These are phyloP conservation scores for Chaetomium tenue DNA, from an alignment of 495 filamentous ascomycete genomes.

Conservation along the genomic window DNA sequence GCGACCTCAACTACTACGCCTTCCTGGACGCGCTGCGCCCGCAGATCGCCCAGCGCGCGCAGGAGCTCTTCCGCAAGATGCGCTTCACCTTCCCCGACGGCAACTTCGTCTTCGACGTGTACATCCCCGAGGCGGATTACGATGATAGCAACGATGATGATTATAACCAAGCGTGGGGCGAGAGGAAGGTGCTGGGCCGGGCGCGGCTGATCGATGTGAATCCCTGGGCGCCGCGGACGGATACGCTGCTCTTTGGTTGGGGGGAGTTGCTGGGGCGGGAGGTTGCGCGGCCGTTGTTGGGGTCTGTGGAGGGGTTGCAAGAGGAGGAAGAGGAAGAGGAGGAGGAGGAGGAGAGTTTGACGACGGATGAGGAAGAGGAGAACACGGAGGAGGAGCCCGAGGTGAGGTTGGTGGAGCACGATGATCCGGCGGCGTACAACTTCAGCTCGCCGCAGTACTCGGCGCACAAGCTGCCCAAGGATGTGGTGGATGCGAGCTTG, in stretches of 20 bases:
- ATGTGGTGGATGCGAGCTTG: slow-evolving; percentile 87
- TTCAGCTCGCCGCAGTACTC: slow-evolving; percentile 87
- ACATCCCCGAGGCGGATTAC: slow-evolving; percentile 71
- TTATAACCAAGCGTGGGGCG: neutral
- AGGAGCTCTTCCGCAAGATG: slow-evolving; percentile 70
- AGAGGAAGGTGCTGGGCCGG: slow-evolving; percentile 39
- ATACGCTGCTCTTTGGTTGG: slow-evolving; percentile 89
- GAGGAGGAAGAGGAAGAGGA: slow-evolving; percentile 40
- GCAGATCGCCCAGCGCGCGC: slow-evolving; percentile 59
- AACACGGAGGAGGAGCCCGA: slow-evolving; percentile 65
- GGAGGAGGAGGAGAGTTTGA: slow-evolving; percentile 20
- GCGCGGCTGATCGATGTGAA: slow-evolving; percentile 94
- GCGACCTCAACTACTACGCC: slow-evolving; percentile 85
- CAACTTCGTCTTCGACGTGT: slow-evolving; percentile 86
- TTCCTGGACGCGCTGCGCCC: slow-evolving; percentile 69
- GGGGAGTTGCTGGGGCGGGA: slow-evolving; percentile 73
- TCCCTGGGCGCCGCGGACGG: slow-evolving; percentile 88
- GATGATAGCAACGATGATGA: slow-evolving; percentile 44
- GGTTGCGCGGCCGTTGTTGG: slow-evolving; percentile 52
- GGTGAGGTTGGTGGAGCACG: slow-evolving; percentile 73
- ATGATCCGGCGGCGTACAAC: slow-evolving; percentile 82
- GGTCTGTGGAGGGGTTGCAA: slow-evolving; percentile 33
- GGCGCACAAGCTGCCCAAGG: slow-evolving; percentile 90
- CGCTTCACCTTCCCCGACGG: slow-evolving; percentile 76
- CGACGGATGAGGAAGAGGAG: slow-evolving; percentile 37